Percentiles rank a stretch among this genome's conserved stretches.
Conservation (phyloP, 805 yeast genomes). For the Ogataea glucozyma region DNA sequence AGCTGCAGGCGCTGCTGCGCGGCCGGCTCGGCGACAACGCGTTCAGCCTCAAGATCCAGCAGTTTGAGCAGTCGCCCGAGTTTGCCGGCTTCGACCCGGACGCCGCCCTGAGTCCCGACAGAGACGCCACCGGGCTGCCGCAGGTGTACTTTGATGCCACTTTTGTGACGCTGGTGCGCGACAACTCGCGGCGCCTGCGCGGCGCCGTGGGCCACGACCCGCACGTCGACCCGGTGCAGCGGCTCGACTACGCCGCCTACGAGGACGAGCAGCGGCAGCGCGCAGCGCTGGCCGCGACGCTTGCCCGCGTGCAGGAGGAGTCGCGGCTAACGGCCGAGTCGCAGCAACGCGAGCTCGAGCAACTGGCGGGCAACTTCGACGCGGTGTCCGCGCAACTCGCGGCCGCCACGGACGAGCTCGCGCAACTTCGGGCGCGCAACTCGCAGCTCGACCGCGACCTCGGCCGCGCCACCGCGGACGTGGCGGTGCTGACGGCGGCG, state of each 20-base stretch:
- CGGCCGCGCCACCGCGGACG: conserved; percentile 27
- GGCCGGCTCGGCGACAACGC: conserved; percentile 81
- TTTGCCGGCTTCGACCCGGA: conserved; percentile 60
- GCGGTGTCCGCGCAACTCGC: conserved; percentile 34
- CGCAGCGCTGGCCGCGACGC: conserved; percentile 17
- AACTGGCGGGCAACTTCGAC: conserved; percentile 31
- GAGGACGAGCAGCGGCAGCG: conserved; percentile 46
- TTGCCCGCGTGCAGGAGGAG: conserved; percentile 21
- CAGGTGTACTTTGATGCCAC: conserved; percentile 68
- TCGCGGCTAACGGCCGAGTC: conserved; percentile 17
- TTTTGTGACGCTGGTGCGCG: conserved; percentile 67
- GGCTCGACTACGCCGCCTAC: conserved; percentile 61
- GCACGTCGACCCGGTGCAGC: conserved; percentile 63
- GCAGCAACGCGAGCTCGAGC: conserved; percentile 26
- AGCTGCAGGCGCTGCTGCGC: conserved; percentile 59
- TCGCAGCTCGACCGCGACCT: conserved; percentile 27
- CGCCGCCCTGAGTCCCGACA: conserved; percentile 48
- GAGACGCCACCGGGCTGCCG: conserved; percentile 87
- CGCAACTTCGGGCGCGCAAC: conserved; percentile 33
- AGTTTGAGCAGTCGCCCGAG: conserved; percentile 59
- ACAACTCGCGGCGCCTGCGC: conserved; percentile 64
- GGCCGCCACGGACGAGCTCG: conserved; percentile 33
- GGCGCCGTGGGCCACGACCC: conserved; percentile 78
- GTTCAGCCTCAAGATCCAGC: conserved; percentile 69
- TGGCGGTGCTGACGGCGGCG: conserved; percentile 25